Base-by-base conservation (phyloP, 805 yeast species). In the Sugiyamaella qingdaonensis region DNA sequence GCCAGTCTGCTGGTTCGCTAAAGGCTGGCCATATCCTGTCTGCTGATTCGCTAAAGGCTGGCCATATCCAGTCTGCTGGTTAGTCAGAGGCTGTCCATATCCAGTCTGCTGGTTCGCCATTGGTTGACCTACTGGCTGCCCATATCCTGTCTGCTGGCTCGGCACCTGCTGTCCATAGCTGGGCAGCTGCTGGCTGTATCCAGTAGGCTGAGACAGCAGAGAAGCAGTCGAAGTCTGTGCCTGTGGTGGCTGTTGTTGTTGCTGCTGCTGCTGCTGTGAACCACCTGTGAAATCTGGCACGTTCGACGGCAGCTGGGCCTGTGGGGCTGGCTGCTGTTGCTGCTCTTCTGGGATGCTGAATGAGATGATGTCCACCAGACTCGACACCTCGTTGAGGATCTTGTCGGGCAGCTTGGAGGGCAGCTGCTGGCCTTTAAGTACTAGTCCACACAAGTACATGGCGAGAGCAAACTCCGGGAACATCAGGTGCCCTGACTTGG, bases 401-500 rank as follows among this genome's bases (percentile, higher is more conserved):
- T 79, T 82, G 18, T 78, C 78, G 31, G 95, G 96, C 59, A 92
- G 71, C 39, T 74, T 76, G 42, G 73, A 74, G 2, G 98, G 97
- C 55, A 91, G 74, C 8, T 84, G 73, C 60, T 87, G 90, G 35
- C 96, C 96, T 61, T 80, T 82, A 60, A 88, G 75, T 0, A 85
- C 86, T 63, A 81, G 70, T 61, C 87, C 86, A 66, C 96, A 90
- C 61, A 92, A 75, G 68, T 90, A 92, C 76, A 92, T 82, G 14
- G 96, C 90, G 59, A 92, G 75, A 13, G 95, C 95, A 75, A 92
- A 92, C 68, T 92, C 97, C 1, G 98, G 98, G 66, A 91, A 92
- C 61, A 92, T 71, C 56, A 92, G 78, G 52, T 82, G 78, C 1
- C 98, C 98, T 7, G 94, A 84, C 62, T 82, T 85, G 61, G 84